Evolutionary conservation across 2,329 filamentous ascomycete species (phyloP).

Genomic region (Neofusicoccum laricinum): DNA sequence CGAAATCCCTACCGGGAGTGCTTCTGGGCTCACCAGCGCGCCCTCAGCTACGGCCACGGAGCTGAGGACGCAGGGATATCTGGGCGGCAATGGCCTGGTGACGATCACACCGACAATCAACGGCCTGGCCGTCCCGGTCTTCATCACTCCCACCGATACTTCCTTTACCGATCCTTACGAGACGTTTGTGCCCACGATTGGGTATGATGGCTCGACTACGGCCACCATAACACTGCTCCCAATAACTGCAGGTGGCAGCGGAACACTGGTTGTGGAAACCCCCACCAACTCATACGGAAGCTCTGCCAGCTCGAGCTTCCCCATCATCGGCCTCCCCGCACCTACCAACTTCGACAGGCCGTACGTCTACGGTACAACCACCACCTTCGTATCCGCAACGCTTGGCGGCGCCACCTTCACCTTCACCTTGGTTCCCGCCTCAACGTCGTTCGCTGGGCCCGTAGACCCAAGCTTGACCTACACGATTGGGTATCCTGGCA

Average conservation of each 20-base stretch:
- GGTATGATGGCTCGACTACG: neutral
- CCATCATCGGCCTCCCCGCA: neutral
- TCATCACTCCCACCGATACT: neutral
- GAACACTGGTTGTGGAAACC: neutral
- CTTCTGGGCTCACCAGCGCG: neutral
- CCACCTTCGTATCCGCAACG: neutral
- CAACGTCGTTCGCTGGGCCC: neutral
- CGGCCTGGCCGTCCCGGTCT: neutral
- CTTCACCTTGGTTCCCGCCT: neutral
- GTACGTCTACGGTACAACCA: neutral
- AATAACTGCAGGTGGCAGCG: neutral
- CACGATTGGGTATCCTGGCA: neutral
- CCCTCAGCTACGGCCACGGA: neutral
- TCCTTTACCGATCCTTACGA: neutral
- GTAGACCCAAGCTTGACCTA: neutral
- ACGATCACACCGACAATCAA: neutral
- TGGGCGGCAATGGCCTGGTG: neutral
- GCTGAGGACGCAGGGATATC: neutral
- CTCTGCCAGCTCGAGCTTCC: too few species aligned
- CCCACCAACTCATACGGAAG: neutral
- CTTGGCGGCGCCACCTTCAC: neutral
- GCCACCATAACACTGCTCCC: slow-evolving; percentile 2
- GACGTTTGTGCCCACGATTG: neutral
- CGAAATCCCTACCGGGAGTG: neutral
- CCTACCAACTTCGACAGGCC: neutral